Percentiles rank a stretch among this genome's conserved stretches.
phyloP scores from a whole-genome alignment of 164 flowering plant species.

The Taxillus chinensis region DNA sequence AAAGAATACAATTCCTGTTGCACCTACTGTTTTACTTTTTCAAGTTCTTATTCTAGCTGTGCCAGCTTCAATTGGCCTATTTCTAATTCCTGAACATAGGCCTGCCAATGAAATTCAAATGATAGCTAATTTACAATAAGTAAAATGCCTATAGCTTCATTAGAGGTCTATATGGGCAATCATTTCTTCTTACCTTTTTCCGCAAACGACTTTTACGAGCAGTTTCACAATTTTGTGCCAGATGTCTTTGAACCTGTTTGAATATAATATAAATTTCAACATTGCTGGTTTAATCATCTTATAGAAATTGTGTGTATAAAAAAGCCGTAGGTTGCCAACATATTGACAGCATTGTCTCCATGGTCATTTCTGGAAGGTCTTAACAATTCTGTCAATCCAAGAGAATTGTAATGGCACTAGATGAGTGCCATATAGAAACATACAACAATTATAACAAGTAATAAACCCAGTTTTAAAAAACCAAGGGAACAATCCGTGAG shows the following conservation, averaged over 20 bases:
- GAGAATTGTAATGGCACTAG: constrained; percentile 24
- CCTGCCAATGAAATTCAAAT: constrained; percentile 18
- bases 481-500: constrained; percentile 3
- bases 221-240: constrained; percentile 63
- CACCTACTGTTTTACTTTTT: constrained; percentile 38
- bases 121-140: background rate
- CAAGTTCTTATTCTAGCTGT: constrained; percentile 46
- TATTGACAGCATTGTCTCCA: constrained; percentile 7
- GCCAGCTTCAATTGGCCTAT: constrained; percentile 43
- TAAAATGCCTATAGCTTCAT: background rate
- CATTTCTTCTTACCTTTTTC: constrained; percentile 34
- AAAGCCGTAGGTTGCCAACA: constrained; percentile 15
- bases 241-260: constrained; percentile 34
- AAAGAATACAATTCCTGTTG: background rate
- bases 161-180: background rate
- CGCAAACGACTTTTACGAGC: constrained; percentile 52
- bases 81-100: constrained; percentile 54
- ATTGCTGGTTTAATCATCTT: background rate
- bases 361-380: constrained; percentile 24
- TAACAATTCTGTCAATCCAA: constrained; percentile 15
- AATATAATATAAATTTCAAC: background rate
- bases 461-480: background rate
- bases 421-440: background rate
- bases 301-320: background rate
- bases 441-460: background rate